phyloP scores from a whole-genome alignment of 352 stramenopile species.

The Globisporangium apiculatum region DNA sequence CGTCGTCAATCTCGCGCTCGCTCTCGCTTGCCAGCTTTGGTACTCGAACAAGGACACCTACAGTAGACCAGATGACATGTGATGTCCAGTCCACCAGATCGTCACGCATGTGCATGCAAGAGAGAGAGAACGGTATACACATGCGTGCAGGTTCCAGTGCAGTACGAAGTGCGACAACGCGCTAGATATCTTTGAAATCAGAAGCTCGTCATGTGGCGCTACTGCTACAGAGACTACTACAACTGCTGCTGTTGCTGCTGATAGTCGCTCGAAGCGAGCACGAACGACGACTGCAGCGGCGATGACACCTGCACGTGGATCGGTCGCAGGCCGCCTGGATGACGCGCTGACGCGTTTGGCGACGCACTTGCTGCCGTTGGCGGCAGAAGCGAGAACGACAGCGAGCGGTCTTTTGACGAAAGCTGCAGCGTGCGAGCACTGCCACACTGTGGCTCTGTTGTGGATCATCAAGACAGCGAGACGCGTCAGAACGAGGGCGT shows the following conservation, averaged over 20 bases:
- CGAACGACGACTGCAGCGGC: conserved; percentile 41
- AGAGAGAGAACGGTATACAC: too few relatives aligned
- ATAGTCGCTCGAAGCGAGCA: conserved; percentile 24
- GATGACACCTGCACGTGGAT: conserved; percentile 5
- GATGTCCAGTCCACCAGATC: too few relatives aligned
- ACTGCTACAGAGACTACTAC: not conserved
- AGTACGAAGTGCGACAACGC: not conserved
- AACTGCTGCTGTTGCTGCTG: not conserved
- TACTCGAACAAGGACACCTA: too few relatives aligned
- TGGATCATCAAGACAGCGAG: not conserved
- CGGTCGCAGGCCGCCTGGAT: conserved; percentile 19
- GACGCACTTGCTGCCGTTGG: not conserved
- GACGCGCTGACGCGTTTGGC: conserved; percentile 4
- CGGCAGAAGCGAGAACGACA: not conserved
- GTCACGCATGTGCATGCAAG: too few relatives aligned
- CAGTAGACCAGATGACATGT: too few relatives aligned
- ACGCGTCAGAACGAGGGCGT: not conserved
- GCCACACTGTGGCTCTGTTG: not conserved
- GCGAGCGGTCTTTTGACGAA: not conserved
- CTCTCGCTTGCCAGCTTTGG: too few relatives aligned
- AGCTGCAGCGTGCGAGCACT: not conserved
- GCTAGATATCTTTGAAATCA: too few relatives aligned
- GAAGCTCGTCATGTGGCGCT: too few relatives aligned
- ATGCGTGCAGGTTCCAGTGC: not conserved
- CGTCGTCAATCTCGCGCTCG: too few relatives aligned